Base-by-base conservation (phyloP, 208 protist genomes). In the Crithidia expoeki region DNA sequence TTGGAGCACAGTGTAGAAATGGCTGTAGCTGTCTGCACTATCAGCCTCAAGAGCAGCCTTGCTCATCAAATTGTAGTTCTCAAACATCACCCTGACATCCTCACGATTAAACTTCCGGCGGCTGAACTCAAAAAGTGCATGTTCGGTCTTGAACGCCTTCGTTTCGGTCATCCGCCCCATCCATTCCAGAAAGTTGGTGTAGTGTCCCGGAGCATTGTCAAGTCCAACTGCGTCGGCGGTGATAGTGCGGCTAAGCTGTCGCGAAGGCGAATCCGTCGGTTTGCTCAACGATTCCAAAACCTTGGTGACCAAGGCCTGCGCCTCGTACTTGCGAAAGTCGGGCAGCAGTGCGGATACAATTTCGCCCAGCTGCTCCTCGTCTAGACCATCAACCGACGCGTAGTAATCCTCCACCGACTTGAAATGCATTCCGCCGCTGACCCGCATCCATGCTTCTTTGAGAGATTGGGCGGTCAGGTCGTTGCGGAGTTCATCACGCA, bases 161-260 rank as follows among this genome's bases (percentile, higher is more conserved):
- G 92, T 94, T 53, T 94, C 88, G 4, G 86, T 92, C 68, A 96
- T 85, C 27, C 89, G 86, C 0, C 92, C 89, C 92, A 96, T 94
- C 89, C 92, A 96, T 38, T 96, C 89, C 16, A 96, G 72, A 58
- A 96, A 96, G 66, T 96, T 96, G 27, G 89, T 94, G 79, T 96
- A 96, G 79, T 96, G 92, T 0, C 86, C 86, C 17, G 92, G 92
- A 2, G 92, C 80, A 58, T 94, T 93, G 57, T 94, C 88, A 9
- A 96, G 80, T 4, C 92, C 92, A 9, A 96, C 86, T 1, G 89
- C 79, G 34, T 96, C 92, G 16, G 92, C 92, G 33, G 92, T 92
- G 32, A 96, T 94, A 9, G 82, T 85, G n/a, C 86, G 77, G 73
- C 86, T 82, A 12, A 96, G 80, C 50, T 89, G 87, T 17, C 89